phyloP scores from a whole-genome alignment of 805 yeast genomes.

The Saccharomycopsis amapae region DNA sequence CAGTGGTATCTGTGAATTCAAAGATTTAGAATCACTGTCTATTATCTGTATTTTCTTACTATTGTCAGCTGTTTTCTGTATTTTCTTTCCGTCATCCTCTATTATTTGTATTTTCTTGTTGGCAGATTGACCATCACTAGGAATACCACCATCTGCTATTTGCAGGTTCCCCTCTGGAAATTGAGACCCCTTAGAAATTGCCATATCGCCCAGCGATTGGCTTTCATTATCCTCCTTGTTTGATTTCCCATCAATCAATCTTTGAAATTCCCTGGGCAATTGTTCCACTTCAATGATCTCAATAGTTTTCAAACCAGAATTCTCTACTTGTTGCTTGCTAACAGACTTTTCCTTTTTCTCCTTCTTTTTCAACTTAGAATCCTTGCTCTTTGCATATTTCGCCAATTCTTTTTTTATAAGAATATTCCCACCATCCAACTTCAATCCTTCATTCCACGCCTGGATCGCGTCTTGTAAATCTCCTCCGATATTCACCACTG shows the following conservation, averaged over 20 bases:
- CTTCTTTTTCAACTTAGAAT: constrained; percentile 15
- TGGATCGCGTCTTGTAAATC: constrained; percentile 23
- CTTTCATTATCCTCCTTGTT: no score
- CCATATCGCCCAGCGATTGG: no score
- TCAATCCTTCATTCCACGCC: constrained; percentile 33
- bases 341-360: background rate
- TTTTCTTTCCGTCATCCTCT: no score
- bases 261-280: constrained; percentile 35
- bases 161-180: no score
- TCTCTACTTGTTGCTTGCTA: background rate
- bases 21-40: background rate
- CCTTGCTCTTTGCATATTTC: constrained; percentile 7
- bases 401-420: constrained; percentile 34
- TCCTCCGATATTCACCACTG: constrained; percentile 28
- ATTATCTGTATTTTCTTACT: background rate
- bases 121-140: no score
- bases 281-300: constrained; percentile 31
- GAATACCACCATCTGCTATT: no score
- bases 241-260: constrained; percentile 12
- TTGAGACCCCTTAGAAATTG: no score
- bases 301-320: background rate
- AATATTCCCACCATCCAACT: constrained; percentile 36
- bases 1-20: background rate
- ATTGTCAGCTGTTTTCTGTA: no score
- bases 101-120: no score